Evolutionary conservation across 2,329 filamentous ascomycete genomes (phyloP).

Genomic region (Chrysoporthe cubensis): DNA sequence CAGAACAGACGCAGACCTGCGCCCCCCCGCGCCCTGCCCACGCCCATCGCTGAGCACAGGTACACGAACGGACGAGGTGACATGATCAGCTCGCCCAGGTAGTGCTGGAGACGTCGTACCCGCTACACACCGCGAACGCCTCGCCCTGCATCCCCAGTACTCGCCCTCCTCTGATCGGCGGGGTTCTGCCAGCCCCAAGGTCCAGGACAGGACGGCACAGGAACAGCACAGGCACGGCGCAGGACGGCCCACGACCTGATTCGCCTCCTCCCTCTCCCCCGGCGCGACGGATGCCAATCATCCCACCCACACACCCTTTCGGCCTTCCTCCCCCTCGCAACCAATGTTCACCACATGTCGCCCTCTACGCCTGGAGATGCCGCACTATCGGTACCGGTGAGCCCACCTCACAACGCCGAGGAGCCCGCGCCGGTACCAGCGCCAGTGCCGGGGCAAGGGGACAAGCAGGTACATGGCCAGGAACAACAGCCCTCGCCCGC

Average conservation of each 20-base stretch:
- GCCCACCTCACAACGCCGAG: constrained; percentile 21
- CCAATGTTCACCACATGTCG: constrained; percentile 63
- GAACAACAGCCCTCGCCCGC: constrained; percentile 11
- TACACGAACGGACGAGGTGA: constrained; percentile 16
- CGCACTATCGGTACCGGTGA: constrained; percentile 44
- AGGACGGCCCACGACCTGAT: constrained; percentile 11
- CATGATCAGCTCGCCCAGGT: constrained; percentile 11
- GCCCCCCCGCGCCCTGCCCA: constrained; percentile 2
- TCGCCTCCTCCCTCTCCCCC: constrained; percentile 14
- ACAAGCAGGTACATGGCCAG: constrained; percentile 15
- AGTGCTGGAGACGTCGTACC: constrained; percentile 15
- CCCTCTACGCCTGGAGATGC: constrained; percentile 57
- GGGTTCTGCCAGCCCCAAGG: not conserved
- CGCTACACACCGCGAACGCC: constrained; percentile 18
- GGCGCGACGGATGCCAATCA: constrained; percentile 33
- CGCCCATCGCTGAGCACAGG: constrained; percentile 6
- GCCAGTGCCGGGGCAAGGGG: constrained; percentile 13
- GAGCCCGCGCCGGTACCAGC: constrained; percentile 42
- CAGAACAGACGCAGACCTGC: constrained; percentile 12
- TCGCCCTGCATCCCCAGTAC: constrained; percentile 8
- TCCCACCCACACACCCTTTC: constrained; percentile 34
- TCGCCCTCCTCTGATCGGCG: constrained; percentile 1
- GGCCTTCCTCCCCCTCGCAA: constrained; percentile 42
- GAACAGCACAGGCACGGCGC: not conserved
- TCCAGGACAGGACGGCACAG: not conserved